These are phyloP conservation scores for Cyberlindnera saturnus DNA, from an alignment of 805 yeast genomes.

Conservation along the genomic window DNA sequence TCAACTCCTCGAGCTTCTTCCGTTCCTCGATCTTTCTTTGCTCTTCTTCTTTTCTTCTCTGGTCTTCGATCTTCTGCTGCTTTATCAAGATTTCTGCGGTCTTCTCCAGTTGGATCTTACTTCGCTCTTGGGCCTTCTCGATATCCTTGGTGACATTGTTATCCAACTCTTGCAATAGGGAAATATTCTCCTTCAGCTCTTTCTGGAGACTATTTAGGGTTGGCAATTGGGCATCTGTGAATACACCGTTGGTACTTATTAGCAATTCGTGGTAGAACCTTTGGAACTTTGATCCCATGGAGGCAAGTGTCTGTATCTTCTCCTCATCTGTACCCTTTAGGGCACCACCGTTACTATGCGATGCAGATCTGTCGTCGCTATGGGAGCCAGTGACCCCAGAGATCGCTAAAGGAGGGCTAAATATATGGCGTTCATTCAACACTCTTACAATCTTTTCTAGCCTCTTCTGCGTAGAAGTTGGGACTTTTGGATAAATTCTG, in stretches of 20 bases:
- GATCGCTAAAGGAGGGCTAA: slow-evolving; percentile 16
- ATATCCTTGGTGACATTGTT: slow-evolving; percentile 10
- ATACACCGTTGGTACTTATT: slow-evolving; percentile 13
- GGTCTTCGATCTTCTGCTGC: slow-evolving; percentile 11
- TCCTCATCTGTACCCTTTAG: slow-evolving; percentile 6
- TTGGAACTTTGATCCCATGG: slow-evolving; percentile 13
- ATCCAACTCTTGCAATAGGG: slow-evolving; percentile 14
- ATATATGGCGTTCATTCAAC: slow-evolving; percentile 52
- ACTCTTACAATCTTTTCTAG: slow-evolving; percentile 47
- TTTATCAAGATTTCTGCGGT: slow-evolving; percentile 11
- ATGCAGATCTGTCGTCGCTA: neutral
- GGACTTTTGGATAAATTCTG: slow-evolving; percentile 17
- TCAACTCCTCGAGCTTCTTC: neutral
- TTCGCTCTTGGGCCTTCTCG: slow-evolving; percentile 5
- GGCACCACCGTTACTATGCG: neutral
- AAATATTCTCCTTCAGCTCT: slow-evolving; percentile 11
- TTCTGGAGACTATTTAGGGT: slow-evolving; percentile 5
- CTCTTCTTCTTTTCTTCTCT: slow-evolving; percentile 6
- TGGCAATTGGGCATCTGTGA: slow-evolving; percentile 7
- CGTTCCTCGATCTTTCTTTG: neutral
- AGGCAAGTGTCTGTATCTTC: slow-evolving; percentile 6
- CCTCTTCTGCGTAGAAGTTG: slow-evolving; percentile 25
- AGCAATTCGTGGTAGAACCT: slow-evolving; percentile 18
- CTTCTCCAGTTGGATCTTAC: slow-evolving; percentile 8
- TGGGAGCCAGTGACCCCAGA: slow-evolving; percentile 2